phyloP scores from a whole-genome alignment of 2,329 filamentous ascomycete species.

The Colletotrichum musae region DNA sequence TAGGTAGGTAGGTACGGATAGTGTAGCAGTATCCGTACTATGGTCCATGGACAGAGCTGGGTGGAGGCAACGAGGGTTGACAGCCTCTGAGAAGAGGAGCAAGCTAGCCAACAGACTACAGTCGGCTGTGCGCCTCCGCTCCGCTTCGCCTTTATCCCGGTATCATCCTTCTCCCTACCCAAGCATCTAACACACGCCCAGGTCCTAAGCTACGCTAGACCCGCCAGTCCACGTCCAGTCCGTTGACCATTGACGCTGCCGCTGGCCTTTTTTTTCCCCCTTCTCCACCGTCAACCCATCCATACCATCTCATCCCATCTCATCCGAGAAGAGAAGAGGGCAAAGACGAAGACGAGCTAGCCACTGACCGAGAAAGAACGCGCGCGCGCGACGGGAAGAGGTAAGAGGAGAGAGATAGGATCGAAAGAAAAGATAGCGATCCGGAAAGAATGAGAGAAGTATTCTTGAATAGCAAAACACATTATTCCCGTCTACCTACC shows the following conservation, averaged over 20 bases:
- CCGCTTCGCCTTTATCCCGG: conserved; percentile 42
- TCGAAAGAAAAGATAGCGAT: too few relatives aligned
- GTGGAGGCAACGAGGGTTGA: conserved; percentile 36
- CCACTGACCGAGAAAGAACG: neutral
- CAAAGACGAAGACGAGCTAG: neutral
- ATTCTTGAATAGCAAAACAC: too few relatives aligned
- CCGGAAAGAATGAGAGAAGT: too few relatives aligned
- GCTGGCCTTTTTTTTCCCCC: neutral
- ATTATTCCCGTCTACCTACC: too few relatives aligned
- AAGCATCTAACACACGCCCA: conserved; percentile 41
- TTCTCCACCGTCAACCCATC: conserved; percentile 30
- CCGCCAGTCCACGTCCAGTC: conserved; percentile 25
- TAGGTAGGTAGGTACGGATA: too few relatives aligned
- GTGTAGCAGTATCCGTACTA: too few relatives aligned
- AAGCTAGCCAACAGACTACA: conserved; percentile 41
- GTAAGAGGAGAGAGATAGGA: too few relatives aligned
- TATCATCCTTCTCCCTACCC: conserved; percentile 42
- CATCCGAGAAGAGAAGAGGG: conserved; percentile 17
- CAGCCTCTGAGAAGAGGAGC: conserved; percentile 38
- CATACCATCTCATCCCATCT: neutral
- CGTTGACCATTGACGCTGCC: conserved; percentile 16
- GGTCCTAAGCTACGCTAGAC: conserved; percentile 37
- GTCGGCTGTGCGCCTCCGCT: conserved; percentile 41
- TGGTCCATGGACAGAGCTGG: conserved; percentile 12
- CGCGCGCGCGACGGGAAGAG: too few relatives aligned